These are phyloP conservation scores for Austroboletus niveus DNA, from an alignment of 1,284 basidiomycete genomes.

Conservation along the genomic window DNA sequence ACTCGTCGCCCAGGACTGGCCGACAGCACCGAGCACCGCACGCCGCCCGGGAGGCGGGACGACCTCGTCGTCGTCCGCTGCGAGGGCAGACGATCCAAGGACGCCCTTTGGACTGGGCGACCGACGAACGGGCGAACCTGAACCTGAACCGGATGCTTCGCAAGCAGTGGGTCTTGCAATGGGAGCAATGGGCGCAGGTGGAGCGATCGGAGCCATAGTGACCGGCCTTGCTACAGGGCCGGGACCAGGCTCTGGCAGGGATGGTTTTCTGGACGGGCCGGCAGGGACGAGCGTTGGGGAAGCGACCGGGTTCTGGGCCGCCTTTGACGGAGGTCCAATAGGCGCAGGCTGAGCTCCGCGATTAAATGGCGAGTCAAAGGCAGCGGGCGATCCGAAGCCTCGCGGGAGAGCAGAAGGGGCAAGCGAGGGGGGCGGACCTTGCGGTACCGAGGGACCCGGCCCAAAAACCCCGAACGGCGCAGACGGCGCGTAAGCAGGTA, in stretches of 20 bases:
- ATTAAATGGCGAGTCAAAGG: slow-evolving; percentile 48
- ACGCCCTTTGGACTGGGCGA: slow-evolving; percentile 72
- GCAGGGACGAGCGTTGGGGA: slow-evolving; percentile 40
- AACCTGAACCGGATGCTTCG: slow-evolving; percentile 52
- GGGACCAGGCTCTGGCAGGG: slow-evolving; percentile 40
- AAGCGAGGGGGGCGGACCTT: slow-evolving; percentile 43
- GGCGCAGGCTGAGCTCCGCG: slow-evolving; percentile 46
- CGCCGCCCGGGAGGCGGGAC: slow-evolving; percentile 50
- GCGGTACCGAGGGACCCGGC: slow-evolving; percentile 42
- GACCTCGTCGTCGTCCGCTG: slow-evolving; percentile 78
- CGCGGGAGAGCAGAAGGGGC: slow-evolving; percentile 54
- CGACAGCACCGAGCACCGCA: slow-evolving; percentile 40
- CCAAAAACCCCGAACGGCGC: slow-evolving; percentile 50
- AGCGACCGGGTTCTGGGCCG: slow-evolving; percentile 33
- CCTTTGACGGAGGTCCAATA: slow-evolving; percentile 56
- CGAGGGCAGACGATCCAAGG: slow-evolving; percentile 73
- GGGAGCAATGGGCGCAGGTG: slow-evolving; percentile 34
- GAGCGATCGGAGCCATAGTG: slow-evolving; percentile 35
- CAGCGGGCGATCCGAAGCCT: slow-evolving; percentile 43
- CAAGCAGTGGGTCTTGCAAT: slow-evolving; percentile 47
- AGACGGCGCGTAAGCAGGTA: slow-evolving; percentile 49
- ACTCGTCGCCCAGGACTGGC: slow-evolving; percentile 44
- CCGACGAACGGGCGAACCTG: slow-evolving; percentile 59
- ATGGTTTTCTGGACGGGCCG: slow-evolving; percentile 35
- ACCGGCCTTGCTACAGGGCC: slow-evolving; percentile 62